These are phyloP conservation scores for Penicillium sp. DNA, from an alignment of 2,329 filamentous ascomycete genomes.

Conservation along the genomic window DNA sequence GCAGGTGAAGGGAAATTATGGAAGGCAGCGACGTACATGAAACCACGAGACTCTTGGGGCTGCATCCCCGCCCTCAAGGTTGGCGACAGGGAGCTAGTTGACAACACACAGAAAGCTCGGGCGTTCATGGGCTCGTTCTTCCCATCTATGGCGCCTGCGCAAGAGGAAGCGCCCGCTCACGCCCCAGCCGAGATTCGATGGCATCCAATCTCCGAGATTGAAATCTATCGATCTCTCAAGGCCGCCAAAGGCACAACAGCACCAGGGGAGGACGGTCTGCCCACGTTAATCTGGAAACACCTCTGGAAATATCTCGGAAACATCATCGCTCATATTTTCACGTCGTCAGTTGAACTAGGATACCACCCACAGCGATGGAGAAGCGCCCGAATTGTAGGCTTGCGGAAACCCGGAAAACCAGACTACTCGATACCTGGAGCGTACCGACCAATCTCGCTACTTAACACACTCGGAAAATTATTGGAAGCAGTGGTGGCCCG, in stretches of 20 bases:
- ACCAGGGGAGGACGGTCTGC: slow-evolving; percentile 20
- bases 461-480: slow-evolving; percentile 24
- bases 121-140: slow-evolving; percentile 11
- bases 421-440: slow-evolving; percentile 25
- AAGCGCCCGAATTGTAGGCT: slow-evolving; percentile 19
- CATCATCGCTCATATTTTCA: slow-evolving; percentile 4
- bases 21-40: slow-evolving; percentile 17
- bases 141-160: not conserved
- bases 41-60: slow-evolving; percentile 10
- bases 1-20: slow-evolving; percentile 15
- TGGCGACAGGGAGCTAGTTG: not conserved
- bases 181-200: slow-evolving; percentile 1
- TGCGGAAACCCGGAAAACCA: slow-evolving; percentile 27
- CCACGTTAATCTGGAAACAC: slow-evolving; percentile 17
- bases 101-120: slow-evolving; percentile 9
- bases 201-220: slow-evolving; percentile 7
- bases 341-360: slow-evolving; percentile 5
- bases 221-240: slow-evolving; percentile 8
- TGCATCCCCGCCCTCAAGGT: slow-evolving; percentile 9
- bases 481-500: slow-evolving; percentile 17
- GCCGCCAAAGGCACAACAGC: slow-evolving; percentile 15
- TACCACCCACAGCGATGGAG: slow-evolving; percentile 21
- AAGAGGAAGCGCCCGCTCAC: not conserved
- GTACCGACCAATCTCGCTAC: slow-evolving; percentile 28
- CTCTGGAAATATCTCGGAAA: not conserved